Evolutionary conservation across 1,284 basidiomycete genomes (phyloP), one percentile per base, ranked within the genome.

Genomic region (Violaceomyces palustris): DNA sequence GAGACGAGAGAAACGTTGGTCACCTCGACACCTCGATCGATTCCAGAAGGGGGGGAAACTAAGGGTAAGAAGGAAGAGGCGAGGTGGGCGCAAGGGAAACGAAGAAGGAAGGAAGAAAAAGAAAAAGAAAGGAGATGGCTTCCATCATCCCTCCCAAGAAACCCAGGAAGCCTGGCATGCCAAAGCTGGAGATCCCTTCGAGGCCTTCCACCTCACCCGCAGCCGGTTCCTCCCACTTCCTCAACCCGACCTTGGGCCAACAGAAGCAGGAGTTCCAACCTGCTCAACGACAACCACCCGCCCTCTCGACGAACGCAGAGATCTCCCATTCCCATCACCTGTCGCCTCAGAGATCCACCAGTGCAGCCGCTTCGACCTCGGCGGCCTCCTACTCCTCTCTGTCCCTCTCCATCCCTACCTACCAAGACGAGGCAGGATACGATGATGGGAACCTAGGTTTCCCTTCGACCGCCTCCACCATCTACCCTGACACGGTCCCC

Each of bases 121-220:
- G n/a, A n/a, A n/a, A n/a, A n/a, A n/a, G n/a, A n/a, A n/a, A n/a
- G n/a, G n/a, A n/a, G 29, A 67, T 64, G 61, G 52, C 58, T 18
- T 71, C 66, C 17, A 42, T 72, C 23, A 71, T 72, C 28, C 69
- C 69, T 2, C 69, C 69, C 17, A 65, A 61, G 43, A 50, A 62
- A 35, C 59, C 59, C 11, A 53, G 54, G 41, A 51, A 60, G 47
- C 50, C 50, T 21, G 67, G 64, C n/a, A 56, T 66, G 61, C 69
- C 69, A n/a, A 72, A 70, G 42, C 60, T 72, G 15, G 40, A 50
- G 24, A 58, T 69, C 21, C 62, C 64, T 1, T 39, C 45, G 1
- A 24, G 51, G 15, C 56, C 54, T 6, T 56, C 53, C 14, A 50
- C 49, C 10, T 44, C 53, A n/a, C 46, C 53, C 21, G 22, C 36